Conservation (phyloP, 1,284 basidiomycete species). For the Sanghuangporus sanghuang region DNA sequence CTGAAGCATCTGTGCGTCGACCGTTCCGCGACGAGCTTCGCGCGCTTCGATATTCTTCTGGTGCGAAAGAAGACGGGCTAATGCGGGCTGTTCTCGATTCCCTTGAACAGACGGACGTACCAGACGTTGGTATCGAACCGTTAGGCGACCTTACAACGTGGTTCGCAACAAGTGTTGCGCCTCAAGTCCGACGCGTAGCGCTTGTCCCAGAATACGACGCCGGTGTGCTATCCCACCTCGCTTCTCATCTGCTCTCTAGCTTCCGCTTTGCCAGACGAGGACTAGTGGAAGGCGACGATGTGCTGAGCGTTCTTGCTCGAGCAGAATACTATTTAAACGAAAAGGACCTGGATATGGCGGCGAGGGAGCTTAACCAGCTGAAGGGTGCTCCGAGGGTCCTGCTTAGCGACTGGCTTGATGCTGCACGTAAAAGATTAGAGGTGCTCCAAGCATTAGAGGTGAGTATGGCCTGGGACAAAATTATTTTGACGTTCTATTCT, state of each 20-base stretch:
- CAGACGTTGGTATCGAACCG: slow-evolving; percentile 86
- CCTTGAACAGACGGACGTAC: slow-evolving; percentile 71
- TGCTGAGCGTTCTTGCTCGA: slow-evolving; percentile 80
- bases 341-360: slow-evolving; percentile 89
- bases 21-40: slow-evolving; percentile 90
- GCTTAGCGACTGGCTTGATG: slow-evolving; percentile 88
- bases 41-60: slow-evolving; percentile 70
- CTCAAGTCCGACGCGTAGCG: slow-evolving; percentile 82
- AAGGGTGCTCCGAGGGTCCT: slow-evolving; percentile 81
- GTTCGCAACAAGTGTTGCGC: slow-evolving; percentile 84
- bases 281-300: slow-evolving; percentile 75
- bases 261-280: slow-evolving; percentile 79
- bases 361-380: slow-evolving; percentile 90
- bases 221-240: slow-evolving; percentile 84
- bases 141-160: slow-evolving; percentile 85
- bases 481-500: not conserved
- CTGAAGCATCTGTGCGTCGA: slow-evolving; percentile 57
- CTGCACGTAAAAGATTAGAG: slow-evolving; percentile 84
- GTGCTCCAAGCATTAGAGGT: slow-evolving; percentile 92
- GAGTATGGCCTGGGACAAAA: slow-evolving; percentile 20
- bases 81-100: slow-evolving; percentile 65
- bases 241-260: slow-evolving; percentile 70
- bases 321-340: slow-evolving; percentile 90
- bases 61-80: slow-evolving; percentile 65
- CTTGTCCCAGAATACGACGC: slow-evolving; percentile 88